Evolutionary conservation across 2,329 filamentous ascomycete genomes (phyloP).

Genomic region (Sphaerulina vaccinii): DNA sequence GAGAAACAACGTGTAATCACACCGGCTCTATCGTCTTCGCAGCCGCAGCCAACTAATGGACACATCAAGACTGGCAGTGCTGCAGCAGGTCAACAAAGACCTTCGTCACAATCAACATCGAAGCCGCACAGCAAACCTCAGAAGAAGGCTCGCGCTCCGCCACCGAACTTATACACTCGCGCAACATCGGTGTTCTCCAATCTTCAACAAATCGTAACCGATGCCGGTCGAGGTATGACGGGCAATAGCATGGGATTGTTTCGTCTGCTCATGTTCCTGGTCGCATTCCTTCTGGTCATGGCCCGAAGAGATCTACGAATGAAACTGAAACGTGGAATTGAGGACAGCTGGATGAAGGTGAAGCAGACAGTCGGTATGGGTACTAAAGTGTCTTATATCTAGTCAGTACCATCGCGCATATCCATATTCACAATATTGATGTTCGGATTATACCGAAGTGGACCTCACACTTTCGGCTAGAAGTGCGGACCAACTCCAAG

Average conservation of each 20-base stretch:
- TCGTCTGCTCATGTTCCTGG: slow-evolving; percentile 71
- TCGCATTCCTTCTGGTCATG: slow-evolving; percentile 74
- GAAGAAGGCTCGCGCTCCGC: slow-evolving; percentile 24
- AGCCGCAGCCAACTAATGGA: slow-evolving; percentile 11
- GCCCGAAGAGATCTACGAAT: slow-evolving; percentile 73
- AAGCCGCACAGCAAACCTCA: slow-evolving; percentile 22
- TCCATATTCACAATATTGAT: neutral
- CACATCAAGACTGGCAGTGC: slow-evolving; percentile 7
- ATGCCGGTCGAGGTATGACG: slow-evolving; percentile 51
- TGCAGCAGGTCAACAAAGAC: slow-evolving; percentile 9
- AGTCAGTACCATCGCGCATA: slow-evolving; percentile 3
- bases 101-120: slow-evolving; percentile 14
- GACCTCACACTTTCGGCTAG: too few species aligned
- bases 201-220: slow-evolving; percentile 41
- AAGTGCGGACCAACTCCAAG: too few species aligned
- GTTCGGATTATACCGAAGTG: too few species aligned
- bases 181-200: slow-evolving; percentile 43
- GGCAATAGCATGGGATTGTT: slow-evolving; percentile 55
- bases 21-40: slow-evolving; percentile 6
- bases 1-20: slow-evolving; percentile 23
- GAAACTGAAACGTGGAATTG: slow-evolving; percentile 66
- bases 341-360: slow-evolving; percentile 75
- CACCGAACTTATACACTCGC: slow-evolving; percentile 28
- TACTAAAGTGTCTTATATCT: slow-evolving; percentile 96
- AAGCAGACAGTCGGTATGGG: slow-evolving; percentile 89